phyloP scores from a whole-genome alignment of 2,329 filamentous ascomycete genomes.

The Trichoderma polysporum region DNA sequence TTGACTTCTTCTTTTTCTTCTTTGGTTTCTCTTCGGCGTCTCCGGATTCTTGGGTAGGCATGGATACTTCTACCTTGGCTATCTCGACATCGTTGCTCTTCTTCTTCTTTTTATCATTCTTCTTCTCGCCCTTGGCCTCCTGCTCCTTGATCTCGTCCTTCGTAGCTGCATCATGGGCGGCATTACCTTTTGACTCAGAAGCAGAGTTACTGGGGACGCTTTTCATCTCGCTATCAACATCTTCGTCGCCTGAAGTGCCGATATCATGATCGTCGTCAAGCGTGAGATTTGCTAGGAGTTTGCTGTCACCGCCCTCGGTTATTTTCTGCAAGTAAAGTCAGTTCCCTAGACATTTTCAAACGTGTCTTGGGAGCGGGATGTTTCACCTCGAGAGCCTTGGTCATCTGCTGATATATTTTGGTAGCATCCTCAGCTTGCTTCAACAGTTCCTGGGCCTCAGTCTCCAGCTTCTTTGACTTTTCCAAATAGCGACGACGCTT shows the following conservation, averaged over 20 bases:
- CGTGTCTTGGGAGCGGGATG: neutral
- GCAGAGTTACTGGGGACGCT: neutral
- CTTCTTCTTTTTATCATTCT: constrained; percentile 14
- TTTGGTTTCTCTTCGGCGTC: neutral
- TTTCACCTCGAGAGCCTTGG: constrained; percentile 8
- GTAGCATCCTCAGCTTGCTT: constrained; percentile 39
- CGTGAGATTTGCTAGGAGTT: neutral
- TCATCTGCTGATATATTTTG: constrained; percentile 31
- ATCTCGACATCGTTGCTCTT: constrained; percentile 5
- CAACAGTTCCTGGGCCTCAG: constrained; percentile 42
- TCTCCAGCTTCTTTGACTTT: constrained; percentile 42
- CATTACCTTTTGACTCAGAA: neutral
- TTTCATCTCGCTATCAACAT: neutral
- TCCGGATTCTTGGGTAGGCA: neutral
- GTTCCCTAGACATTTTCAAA: neutral
- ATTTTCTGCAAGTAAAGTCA: neutral
- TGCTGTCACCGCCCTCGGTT: neutral
- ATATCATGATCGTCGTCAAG: neutral
- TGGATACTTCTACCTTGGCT: constrained; percentile 16
- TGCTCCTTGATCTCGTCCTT: constrained; percentile 1
- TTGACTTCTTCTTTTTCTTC: constrained; percentile 12
- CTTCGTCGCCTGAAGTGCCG: neutral
- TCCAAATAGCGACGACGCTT: constrained; percentile 38
- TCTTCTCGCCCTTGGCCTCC: neutral
- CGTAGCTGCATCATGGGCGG: neutral